Evolutionary conservation across 371 early-diverging fungal species (phyloP).

Genomic region (Chytridium lagenaria): DNA sequence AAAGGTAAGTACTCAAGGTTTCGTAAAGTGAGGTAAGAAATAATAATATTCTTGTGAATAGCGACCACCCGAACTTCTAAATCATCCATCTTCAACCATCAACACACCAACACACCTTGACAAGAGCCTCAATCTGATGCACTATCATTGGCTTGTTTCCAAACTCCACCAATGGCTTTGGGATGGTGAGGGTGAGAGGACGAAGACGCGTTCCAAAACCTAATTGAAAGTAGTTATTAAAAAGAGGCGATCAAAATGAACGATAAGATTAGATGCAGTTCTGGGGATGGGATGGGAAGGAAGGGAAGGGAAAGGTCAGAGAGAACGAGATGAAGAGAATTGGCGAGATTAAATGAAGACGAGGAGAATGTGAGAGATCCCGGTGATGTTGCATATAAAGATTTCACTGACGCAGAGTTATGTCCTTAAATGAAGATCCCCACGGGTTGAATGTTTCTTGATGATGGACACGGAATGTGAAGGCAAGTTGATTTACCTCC

Average conservation of each 20-base stretch:
- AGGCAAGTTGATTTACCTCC: constrained; percentile 92
- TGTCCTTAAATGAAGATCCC: too few relatives aligned
- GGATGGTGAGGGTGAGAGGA: constrained; percentile 96
- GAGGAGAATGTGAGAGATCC: neutral
- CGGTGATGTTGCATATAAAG: neutral
- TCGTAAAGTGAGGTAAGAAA: too few relatives aligned
- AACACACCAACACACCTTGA: constrained; percentile 79
- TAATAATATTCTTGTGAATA: too few relatives aligned
- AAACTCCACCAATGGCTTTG: constrained; percentile 99
- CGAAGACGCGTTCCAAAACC: constrained; percentile 98
- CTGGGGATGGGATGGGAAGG: neutral
- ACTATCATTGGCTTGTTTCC: constrained; percentile 99
- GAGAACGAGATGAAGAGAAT: neutral
- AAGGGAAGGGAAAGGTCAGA: neutral
- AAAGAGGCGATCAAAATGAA: neutral
- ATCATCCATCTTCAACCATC: too few relatives aligned
- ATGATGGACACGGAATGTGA: too few relatives aligned
- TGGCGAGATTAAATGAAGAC: neutral
- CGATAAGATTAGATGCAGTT: neutral
- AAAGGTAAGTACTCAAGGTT: too few relatives aligned
- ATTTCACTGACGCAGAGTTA: neutral
- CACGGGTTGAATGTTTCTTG: too few relatives aligned
- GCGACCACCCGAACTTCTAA: too few relatives aligned
- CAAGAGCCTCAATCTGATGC: constrained; percentile 98
- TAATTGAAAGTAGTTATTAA: constrained; percentile 35